Evolutionary conservation across 495 filamentous ascomycete genomes (phyloP).

Genomic region (Neurospora sp.): DNA sequence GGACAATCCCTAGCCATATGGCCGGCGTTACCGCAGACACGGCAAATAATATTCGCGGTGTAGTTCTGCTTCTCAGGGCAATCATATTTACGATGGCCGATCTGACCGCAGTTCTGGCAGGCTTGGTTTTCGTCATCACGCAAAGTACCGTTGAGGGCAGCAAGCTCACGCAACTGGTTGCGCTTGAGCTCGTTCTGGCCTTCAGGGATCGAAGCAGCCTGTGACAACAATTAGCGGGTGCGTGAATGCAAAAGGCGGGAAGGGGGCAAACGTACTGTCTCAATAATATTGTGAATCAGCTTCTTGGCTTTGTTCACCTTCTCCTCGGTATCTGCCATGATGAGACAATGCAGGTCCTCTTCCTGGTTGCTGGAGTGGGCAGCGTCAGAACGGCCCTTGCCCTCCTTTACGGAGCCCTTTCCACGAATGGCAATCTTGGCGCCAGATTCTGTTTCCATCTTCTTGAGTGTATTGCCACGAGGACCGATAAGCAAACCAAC

Average conservation of each 20-base stretch:
- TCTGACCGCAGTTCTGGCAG: conserved; percentile 99
- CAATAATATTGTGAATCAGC: conserved; percentile 93
- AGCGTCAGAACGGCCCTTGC: conserved; percentile 96
- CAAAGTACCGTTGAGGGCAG: conserved; percentile 93
- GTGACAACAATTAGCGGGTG: conserved; percentile 15
- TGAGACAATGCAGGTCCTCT: conserved; percentile 96
- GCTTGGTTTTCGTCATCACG: conserved; percentile 98
- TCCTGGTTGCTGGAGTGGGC: conserved; percentile 99
- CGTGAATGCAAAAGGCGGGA: not conserved
- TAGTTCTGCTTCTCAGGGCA: conserved; percentile 97
- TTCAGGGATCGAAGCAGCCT: conserved; percentile 97
- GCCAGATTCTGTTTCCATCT: conserved; percentile 94
- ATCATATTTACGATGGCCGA: conserved; percentile 97
- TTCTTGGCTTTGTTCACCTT: conserved; percentile 98
- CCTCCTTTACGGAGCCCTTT: conserved; percentile 99
- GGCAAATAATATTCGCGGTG: conserved; percentile 98
- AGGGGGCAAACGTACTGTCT: conserved; percentile 64
- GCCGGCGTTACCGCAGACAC: conserved; percentile 66
- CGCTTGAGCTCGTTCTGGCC: conserved; percentile 97
- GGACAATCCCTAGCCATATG: conserved; percentile 55
- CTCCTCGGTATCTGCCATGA: conserved; percentile 98
- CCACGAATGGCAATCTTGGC: conserved; percentile 99
- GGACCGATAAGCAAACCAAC: conserved; percentile 99
- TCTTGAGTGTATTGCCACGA: conserved; percentile 98
- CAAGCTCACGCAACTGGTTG: conserved; percentile 94